Conservation (phyloP, 2,329 filamentous ascomycete genomes). For the Apiospora sp. region DNA sequence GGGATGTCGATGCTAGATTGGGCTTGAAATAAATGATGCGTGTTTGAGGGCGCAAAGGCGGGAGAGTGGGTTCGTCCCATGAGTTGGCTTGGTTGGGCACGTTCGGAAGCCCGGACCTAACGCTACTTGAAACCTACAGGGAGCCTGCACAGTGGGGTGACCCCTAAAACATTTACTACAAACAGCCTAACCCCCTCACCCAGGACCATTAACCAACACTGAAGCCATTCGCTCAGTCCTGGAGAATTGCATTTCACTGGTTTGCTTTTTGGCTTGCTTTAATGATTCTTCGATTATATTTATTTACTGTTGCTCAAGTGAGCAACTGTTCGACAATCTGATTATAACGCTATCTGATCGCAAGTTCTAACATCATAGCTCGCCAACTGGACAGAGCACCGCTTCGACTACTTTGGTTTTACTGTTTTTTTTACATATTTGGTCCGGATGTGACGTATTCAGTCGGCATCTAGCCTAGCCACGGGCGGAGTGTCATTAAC, state of each 20-base stretch:
- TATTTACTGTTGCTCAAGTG: neutral
- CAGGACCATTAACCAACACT: neutral
- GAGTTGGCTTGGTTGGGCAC: neutral
- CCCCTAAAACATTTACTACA: neutral
- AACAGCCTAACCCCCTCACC: neutral
- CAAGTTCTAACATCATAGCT: neutral
- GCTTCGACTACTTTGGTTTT: neutral
- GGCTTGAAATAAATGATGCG: neutral
- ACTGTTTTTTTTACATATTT: neutral
- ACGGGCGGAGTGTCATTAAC: slow-evolving; percentile 81
- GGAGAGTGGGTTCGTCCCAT: slow-evolving; percentile 19
- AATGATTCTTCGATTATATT: neutral
- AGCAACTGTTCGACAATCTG: neutral
- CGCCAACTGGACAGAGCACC: neutral
- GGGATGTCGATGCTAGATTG: slow-evolving; percentile 8
- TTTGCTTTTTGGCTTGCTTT: neutral
- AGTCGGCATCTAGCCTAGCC: slow-evolving; percentile 81
- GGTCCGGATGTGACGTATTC: neutral
- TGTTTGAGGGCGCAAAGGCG: slow-evolving; percentile 13
- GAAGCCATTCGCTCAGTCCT: neutral
- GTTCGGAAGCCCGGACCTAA: neutral
- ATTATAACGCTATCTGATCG: neutral
- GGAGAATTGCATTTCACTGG: neutral
- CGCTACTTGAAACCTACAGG: neutral
- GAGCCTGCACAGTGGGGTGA: neutral